Evolutionary conservation across 2,329 filamentous ascomycete species (phyloP).

Genomic region (Hypocrella siamensis): DNA sequence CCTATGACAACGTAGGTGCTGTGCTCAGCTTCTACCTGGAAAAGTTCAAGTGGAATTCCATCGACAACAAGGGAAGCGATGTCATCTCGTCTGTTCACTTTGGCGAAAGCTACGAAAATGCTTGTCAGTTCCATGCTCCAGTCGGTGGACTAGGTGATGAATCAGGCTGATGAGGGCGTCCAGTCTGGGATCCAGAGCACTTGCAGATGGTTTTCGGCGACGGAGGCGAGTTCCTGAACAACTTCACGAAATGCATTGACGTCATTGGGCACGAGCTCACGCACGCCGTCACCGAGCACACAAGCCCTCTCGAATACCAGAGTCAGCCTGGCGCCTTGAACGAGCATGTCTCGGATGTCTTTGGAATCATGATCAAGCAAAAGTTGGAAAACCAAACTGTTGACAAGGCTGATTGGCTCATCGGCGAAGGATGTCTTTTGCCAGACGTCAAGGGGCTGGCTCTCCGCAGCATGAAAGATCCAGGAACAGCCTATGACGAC

Average conservation of each 20-base stretch:
- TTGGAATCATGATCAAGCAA: constrained; percentile 43
- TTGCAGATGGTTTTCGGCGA: constrained; percentile 42
- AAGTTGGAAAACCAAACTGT: constrained; percentile 27
- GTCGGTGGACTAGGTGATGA: too few relatives aligned
- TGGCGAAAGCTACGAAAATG: constrained; percentile 32
- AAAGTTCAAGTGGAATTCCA: constrained; percentile 32
- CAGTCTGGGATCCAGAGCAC: constrained; percentile 32
- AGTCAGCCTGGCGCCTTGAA: constrained; percentile 39
- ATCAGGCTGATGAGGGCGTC: too few relatives aligned
- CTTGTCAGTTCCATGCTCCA: constrained; percentile 19
- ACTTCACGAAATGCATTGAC: constrained; percentile 36
- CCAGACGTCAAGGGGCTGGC: constrained; percentile 34
- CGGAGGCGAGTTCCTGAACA: constrained; percentile 32
- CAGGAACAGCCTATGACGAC: constrained; percentile 36
- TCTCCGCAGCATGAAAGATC: constrained; percentile 36
- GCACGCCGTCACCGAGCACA: constrained; percentile 37
- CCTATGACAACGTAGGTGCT: constrained; percentile 31
- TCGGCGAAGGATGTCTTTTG: constrained; percentile 35
- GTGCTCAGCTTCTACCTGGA: constrained; percentile 34
- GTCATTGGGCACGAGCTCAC: constrained; percentile 43
- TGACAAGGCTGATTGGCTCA: constrained; percentile 34
- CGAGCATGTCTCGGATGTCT: constrained; percentile 39
- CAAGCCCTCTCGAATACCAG: constrained; percentile 31
- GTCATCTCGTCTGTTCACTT: constrained; percentile 38
- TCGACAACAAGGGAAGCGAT: constrained; percentile 33